Conservation (phyloP, 805 yeast species). For the Yamadazyma akitaensis region DNA sequence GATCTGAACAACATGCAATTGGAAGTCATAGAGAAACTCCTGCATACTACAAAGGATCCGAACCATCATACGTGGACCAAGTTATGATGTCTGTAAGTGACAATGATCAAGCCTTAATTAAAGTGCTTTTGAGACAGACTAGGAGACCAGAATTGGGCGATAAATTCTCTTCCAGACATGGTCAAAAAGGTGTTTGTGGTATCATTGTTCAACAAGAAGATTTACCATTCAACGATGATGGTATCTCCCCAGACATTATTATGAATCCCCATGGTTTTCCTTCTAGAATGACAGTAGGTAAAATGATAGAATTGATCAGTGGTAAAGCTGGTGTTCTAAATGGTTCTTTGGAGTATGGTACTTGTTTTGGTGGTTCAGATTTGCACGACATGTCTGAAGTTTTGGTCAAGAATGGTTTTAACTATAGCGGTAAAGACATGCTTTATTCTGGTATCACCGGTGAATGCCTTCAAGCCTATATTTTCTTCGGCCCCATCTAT, state of each 20-base stretch:
- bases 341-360: constrained; percentile 91
- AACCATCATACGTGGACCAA: constrained; percentile 91
- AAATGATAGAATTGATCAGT: constrained; percentile 92
- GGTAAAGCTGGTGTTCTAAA: constrained; percentile 97
- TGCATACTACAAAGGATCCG: constrained; percentile 89
- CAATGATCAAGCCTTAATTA: constrained; percentile 89
- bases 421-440: constrained; percentile 96
- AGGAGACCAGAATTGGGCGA: constrained; percentile 98
- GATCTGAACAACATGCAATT: constrained; percentile 22
- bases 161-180: constrained; percentile 95
- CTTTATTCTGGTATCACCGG: constrained; percentile 96
- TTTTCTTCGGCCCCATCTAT: constrained; percentile 97
- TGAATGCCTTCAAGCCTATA: constrained; percentile 94
- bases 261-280: constrained; percentile 99
- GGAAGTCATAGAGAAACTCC: constrained; percentile 87
- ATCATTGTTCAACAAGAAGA: constrained; percentile 96
- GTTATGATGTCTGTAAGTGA: constrained; percentile 97
- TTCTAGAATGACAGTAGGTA: constrained; percentile 99
- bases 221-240: constrained; percentile 90
- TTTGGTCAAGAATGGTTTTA: constrained; percentile 86
- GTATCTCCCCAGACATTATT: constrained; percentile 90
- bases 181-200: constrained; percentile 99
- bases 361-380: constrained; percentile 98
- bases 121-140: constrained; percentile 89
- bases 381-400: constrained; percentile 92